phyloP scores from a whole-genome alignment of 345 rosid genomes.

The Euphorbia lathyris region DNA sequence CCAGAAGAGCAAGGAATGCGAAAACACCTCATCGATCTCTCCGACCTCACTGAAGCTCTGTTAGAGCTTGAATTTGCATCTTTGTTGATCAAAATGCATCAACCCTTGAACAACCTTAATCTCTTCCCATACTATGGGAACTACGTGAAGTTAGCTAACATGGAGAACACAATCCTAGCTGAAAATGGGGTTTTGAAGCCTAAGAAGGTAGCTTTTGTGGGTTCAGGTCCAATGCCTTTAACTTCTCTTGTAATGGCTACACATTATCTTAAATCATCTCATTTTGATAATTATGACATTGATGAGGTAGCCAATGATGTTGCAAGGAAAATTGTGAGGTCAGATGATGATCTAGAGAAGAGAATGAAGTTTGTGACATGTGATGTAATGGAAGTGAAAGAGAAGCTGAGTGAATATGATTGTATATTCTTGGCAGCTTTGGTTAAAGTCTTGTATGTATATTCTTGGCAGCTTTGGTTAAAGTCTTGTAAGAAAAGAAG shows the following conservation, averaged over 20 bases:
- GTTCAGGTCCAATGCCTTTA: too few species aligned
- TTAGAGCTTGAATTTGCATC: constrained; percentile 40
- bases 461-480: constrained; percentile 44
- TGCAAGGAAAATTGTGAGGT: constrained; percentile 24
- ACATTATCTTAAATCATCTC: too few species aligned
- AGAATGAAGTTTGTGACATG: too few species aligned
- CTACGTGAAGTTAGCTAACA: constrained; percentile 34
- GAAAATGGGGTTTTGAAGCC: constrained; percentile 29
- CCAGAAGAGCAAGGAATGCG: constrained; percentile 24
- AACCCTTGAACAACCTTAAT: constrained; percentile 29
- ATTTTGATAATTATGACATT: constrained; percentile 37
- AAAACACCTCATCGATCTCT: constrained; percentile 24
- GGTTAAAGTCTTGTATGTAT: constrained; percentile 30
- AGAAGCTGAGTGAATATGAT: too few species aligned
- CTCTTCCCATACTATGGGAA: constrained; percentile 39
- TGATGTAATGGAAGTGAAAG: too few species aligned
- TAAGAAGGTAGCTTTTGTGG: constrained; percentile 37
- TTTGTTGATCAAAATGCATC: constrained; percentile 21
- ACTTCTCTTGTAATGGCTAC: too few species aligned
- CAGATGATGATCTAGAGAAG: constrained; percentile 27
- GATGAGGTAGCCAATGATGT: constrained; percentile 32
- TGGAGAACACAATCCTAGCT: constrained; percentile 25
- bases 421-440: too few species aligned
- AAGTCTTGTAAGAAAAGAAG: too few species aligned
- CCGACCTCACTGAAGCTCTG: constrained; percentile 36